These are phyloP conservation scores for Tetrapisispora phaffii DNA, from an alignment of 805 yeast species.

Conservation along the genomic window DNA sequence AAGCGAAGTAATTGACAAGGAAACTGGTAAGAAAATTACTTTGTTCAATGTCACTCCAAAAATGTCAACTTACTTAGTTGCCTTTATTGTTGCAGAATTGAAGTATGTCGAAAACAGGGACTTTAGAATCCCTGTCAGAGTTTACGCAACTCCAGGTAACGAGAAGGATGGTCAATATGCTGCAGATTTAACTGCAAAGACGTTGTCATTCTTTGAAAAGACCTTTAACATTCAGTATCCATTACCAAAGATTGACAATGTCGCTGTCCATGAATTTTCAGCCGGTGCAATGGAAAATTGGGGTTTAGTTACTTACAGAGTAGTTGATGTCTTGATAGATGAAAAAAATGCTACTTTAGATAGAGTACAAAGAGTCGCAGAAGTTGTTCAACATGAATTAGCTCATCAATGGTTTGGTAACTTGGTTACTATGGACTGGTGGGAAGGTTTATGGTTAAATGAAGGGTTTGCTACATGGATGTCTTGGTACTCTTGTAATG, in stretches of 20 bases:
- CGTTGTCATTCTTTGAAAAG: conserved; percentile 62
- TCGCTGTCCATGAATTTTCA: conserved; percentile 73
- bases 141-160: conserved; percentile 70
- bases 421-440: conserved; percentile 84
- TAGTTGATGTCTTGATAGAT: conserved; percentile 63
- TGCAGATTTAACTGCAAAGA: conserved; percentile 65
- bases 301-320: conserved; percentile 72
- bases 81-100: conserved; percentile 74
- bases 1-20: conserved; percentile 32
- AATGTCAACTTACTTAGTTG: conserved; percentile 79
- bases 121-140: conserved; percentile 67
- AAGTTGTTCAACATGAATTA: conserved; percentile 79
- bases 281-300: conserved; percentile 90
- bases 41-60: conserved; percentile 65
- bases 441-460: conserved; percentile 85
- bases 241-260: conserved; percentile 71
- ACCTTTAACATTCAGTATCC: conserved; percentile 69
- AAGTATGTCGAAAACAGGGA: conserved; percentile 57
- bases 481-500: conserved; percentile 77
- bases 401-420: conserved; percentile 93
- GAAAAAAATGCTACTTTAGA: conserved; percentile 56
- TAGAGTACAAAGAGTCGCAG: conserved; percentile 67
- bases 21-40: conserved; percentile 43
- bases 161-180: conserved; percentile 63
- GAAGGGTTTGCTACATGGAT: conserved; percentile 90